Evolutionary conservation across 768 basidiomycete genomes (phyloP), one percentile per base, ranked within the genome.

Genomic region (Rhodotorula taiwanensis): DNA sequence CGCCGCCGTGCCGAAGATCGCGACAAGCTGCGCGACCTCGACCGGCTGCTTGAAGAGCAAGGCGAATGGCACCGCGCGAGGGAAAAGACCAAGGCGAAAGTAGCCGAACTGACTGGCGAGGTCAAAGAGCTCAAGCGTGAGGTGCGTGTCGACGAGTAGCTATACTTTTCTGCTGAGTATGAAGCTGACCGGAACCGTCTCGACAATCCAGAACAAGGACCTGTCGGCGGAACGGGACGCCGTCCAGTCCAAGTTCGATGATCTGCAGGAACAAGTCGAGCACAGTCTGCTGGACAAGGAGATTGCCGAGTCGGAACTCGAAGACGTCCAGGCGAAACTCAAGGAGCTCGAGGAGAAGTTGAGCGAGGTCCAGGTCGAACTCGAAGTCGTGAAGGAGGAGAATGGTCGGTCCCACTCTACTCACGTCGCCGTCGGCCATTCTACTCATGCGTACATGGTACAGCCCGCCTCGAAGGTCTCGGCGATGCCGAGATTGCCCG

Each of bases 281-380:
- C 91, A 97, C 86, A 81, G 84, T 5, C 88, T 88, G 81, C 77
- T 99, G 70, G 95, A 99, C 74, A 91, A 90, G 77, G 95, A 99
- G 75, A 84, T 98, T 43, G 93, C 94, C 0, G 95, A 48, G 55
- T 58, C 28, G 34, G 59, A 53, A 28, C 50, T 52, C 18, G 62
- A 57, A 45, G 68, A 52, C 64, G 57, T 42, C 27, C 55, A 62
- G 25, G 67, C 58, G 9, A 42, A 44, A n/a, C 31, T 65, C 28
- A 60, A 42, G 10, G 45, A 45, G 25, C 47, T 64, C 15, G 62
- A 45, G 48, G 67, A 47, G 47, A 42, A 48, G n/a, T 41, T 52
- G 18, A 60, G 55, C 31, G 68, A 52, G 65, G 48, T 53, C n/a
- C 69, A 72, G 34, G 63, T 63, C 39, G 64, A 68, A 33, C 55